A percentile compares a stretch with the other conserved stretches of the same genome.
Evolutionary conservation across 208 protist genomes (phyloP).

Genomic region (Leishmania martiniquensis): DNA sequence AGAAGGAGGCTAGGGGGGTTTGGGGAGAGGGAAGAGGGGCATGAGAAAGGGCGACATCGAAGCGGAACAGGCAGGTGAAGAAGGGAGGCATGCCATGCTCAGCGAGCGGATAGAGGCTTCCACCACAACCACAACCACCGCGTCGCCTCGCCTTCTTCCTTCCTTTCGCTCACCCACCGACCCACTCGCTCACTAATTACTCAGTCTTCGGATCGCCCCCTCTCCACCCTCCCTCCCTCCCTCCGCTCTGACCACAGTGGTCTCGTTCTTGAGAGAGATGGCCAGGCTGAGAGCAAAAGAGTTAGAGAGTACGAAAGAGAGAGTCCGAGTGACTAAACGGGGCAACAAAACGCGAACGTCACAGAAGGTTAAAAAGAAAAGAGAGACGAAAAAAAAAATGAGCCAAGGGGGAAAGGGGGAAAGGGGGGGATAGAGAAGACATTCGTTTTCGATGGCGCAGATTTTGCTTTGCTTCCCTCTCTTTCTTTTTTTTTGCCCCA

Average conservation of each 20-base stretch:
- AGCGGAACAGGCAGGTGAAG: conserved; percentile 1
- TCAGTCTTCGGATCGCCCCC: background rate
- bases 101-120: background rate
- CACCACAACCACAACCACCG: too few species aligned
- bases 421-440: background rate
- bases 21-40: too few species aligned
- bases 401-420: background rate
- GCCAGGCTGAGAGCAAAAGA: background rate
- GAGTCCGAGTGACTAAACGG: background rate
- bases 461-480: background rate
- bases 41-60: conserved; percentile 2
- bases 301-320: too few species aligned
- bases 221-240: background rate
- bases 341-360: background rate
- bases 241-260: conserved; percentile 1
- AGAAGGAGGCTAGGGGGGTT: too few species aligned
- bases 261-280: conserved; percentile 2
- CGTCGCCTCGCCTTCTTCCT: background rate
- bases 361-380: background rate
- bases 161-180: background rate
- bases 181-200: background rate
- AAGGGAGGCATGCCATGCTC: background rate
- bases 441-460: too few species aligned
- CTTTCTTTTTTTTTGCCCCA: background rate
- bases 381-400: too few species aligned